Evolutionary conservation across 768 basidiomycete species (phyloP).

Genomic region (Termitomyces eurrhizus): DNA sequence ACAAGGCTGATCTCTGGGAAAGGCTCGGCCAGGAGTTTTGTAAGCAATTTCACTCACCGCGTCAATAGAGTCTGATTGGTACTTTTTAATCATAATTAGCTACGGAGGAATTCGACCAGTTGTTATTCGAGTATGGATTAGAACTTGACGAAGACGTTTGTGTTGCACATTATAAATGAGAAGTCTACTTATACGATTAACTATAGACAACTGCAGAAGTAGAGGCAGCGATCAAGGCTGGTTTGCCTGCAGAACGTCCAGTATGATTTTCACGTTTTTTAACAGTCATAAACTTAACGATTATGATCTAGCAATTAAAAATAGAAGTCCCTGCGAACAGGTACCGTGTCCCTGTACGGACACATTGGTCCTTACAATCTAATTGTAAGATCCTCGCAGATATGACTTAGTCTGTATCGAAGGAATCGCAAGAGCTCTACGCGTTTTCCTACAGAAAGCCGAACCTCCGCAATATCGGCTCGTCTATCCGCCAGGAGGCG

Average conservation of each 20-base stretch:
- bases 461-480: slow-evolving; percentile 71
- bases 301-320: slow-evolving; percentile 76
- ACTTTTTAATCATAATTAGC: slow-evolving; percentile 43
- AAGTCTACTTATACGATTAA: not conserved
- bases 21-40: slow-evolving; percentile 82
- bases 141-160: slow-evolving; percentile 97
- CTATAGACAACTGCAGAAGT: slow-evolving; percentile 85
- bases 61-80: slow-evolving; percentile 11
- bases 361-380: not conserved
- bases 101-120: slow-evolving; percentile 89
- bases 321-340: slow-evolving; percentile 99
- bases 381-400: slow-evolving; percentile 38
- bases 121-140: slow-evolving; percentile 96
- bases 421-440: slow-evolving; percentile 85
- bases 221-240: slow-evolving; percentile 76
- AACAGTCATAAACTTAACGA: not conserved
- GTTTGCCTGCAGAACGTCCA: slow-evolving; percentile 80
- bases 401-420: slow-evolving; percentile 98
- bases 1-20: slow-evolving; percentile 92
- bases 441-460: slow-evolving; percentile 72
- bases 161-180: not conserved
- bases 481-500: slow-evolving; percentile 66
- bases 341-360: slow-evolving; percentile 28
- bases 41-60: slow-evolving; percentile 29
- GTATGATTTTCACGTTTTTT: slow-evolving; percentile 37